Evolutionary conservation across 495 filamentous ascomycete genomes (phyloP).

Genomic region (Trypethelium eluteriae): DNA sequence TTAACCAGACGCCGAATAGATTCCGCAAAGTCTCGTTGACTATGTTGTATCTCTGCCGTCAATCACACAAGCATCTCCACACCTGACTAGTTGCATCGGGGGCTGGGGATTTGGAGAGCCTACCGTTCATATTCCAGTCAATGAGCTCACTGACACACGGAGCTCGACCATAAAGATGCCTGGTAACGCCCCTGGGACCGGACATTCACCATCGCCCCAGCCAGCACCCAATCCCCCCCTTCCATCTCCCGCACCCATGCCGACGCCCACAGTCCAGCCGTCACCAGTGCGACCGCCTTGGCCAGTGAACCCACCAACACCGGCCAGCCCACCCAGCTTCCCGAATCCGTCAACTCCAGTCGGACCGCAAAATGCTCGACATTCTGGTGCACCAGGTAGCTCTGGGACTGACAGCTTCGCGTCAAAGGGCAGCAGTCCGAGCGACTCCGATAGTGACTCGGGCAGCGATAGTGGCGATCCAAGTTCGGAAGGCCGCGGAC

Average conservation of each 20-base stretch:
- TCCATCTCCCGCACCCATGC: not conserved
- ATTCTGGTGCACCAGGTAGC: not conserved
- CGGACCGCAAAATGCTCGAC: not conserved
- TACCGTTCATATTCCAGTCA: constrained; percentile 6
- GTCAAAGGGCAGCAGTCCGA: not conserved
- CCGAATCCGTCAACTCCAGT: not conserved
- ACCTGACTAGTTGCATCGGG: not conserved
- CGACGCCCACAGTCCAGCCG: not conserved
- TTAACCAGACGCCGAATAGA: not conserved
- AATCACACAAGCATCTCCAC: not conserved
- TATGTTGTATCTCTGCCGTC: not conserved
- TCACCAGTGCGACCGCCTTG: not conserved
- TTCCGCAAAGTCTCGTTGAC: not conserved
- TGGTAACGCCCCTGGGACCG: not conserved
- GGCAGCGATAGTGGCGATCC: not conserved
- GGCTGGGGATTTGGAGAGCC: not conserved
- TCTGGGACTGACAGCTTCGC: not conserved
- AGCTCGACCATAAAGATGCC: not conserved
- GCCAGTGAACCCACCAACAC: not conserved
- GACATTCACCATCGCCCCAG: not conserved
- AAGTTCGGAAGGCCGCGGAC: not conserved
- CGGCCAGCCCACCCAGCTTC: not conserved
- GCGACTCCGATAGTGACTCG: not conserved
- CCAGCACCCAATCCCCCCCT: not conserved
- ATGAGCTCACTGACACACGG: constrained; percentile 5